These are phyloP conservation scores for Vigna unguiculata DNA, from an alignment of 306 rosid genomes.

Conservation along the genomic window DNA sequence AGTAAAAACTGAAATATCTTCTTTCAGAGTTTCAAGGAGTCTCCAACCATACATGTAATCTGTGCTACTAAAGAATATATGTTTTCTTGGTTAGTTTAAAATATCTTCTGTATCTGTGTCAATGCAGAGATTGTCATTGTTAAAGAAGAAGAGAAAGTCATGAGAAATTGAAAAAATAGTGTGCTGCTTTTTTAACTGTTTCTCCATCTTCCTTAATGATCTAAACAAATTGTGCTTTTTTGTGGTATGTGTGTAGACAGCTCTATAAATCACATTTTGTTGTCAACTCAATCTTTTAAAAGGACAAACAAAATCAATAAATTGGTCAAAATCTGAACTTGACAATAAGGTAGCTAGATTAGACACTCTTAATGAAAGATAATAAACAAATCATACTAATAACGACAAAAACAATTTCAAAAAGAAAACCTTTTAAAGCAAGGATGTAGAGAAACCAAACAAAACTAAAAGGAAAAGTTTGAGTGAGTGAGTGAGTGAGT, in stretches of 20 bases:
- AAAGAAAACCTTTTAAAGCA: not conserved
- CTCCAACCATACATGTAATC: too few species aligned
- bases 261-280: not conserved
- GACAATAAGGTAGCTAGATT: not conserved
- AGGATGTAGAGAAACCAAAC: slow-evolving; percentile 10
- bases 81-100: not conserved
- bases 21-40: too few species aligned
- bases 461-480: not conserved
- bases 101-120: not conserved
- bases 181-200: not conserved
- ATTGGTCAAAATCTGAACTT: not conserved
- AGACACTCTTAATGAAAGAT: not conserved
- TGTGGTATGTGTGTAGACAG: not conserved
- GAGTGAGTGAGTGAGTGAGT: not conserved
- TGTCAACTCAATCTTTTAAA: not conserved
- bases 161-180: not conserved
- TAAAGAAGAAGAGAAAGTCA: not conserved
- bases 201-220: not conserved
- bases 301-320: too few species aligned
- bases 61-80: too few species aligned
- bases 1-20: too few species aligned
- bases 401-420: not conserved
- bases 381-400: not conserved
- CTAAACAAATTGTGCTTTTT: not conserved
- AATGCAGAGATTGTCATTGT: not conserved